These are phyloP conservation scores for Aspergillus thermomutatus DNA, from an alignment of 2,329 filamentous ascomycete species.

Conservation along the genomic window DNA sequence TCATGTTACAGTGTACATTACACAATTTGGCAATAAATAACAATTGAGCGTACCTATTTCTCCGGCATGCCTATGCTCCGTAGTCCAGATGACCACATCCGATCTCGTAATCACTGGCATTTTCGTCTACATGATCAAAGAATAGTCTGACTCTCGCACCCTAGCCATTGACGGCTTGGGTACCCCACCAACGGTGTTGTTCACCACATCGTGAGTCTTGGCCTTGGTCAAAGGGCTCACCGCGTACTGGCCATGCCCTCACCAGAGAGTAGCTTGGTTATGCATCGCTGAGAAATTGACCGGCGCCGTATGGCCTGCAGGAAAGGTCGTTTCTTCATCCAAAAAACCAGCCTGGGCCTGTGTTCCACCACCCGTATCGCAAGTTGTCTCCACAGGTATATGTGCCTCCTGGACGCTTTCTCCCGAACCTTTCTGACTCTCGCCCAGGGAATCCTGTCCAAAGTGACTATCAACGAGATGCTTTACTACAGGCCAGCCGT, in stretches of 20 bases:
- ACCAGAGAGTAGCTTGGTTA: background rate
- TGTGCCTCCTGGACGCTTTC: constrained; percentile 67
- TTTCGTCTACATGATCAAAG: background rate
- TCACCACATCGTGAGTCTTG: background rate
- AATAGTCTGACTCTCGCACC: background rate
- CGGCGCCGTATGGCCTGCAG: background rate
- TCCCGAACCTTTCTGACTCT: constrained; percentile 66
- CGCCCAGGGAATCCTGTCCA: constrained; percentile 66
- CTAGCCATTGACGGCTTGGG: background rate
- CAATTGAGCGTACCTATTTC: background rate
- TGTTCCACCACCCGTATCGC: constrained; percentile 64
- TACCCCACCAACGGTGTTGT: background rate
- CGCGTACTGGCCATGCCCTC: background rate
- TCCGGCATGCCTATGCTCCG: background rate
- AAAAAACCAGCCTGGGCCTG: constrained; percentile 32
- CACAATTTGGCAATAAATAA: background rate
- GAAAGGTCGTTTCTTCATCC: background rate
- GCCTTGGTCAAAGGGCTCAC: background rate
- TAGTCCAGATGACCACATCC: background rate
- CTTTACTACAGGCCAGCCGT: constrained; percentile 95
- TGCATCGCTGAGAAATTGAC: background rate
- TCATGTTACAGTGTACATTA: background rate
- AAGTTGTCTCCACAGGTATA: constrained; percentile 54
- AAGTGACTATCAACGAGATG: constrained; percentile 96
- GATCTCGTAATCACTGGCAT: background rate